Evolutionary conservation across 176 grass and related monocot genomes (phyloP).

Genomic region (Carex littledalei): DNA sequence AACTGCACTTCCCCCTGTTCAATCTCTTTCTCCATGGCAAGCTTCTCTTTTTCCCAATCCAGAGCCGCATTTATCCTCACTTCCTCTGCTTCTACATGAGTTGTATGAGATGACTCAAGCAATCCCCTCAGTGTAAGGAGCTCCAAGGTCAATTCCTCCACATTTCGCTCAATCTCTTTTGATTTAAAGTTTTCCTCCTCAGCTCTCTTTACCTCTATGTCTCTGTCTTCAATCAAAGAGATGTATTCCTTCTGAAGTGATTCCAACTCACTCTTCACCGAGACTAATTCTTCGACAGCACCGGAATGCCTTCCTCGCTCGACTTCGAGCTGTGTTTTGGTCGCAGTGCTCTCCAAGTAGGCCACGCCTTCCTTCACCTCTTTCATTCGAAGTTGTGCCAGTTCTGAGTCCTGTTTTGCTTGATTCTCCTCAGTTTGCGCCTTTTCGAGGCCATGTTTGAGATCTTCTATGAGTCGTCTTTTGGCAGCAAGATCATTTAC

Average conservation of each 20-base stretch:
- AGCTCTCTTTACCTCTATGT: slow-evolving; percentile 39
- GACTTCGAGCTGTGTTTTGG: slow-evolving; percentile 59
- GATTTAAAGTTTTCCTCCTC: slow-evolving; percentile 25
- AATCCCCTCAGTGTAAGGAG: slow-evolving; percentile 42
- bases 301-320: slow-evolving; percentile 31
- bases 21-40: slow-evolving; percentile 52
- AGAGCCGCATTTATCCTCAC: slow-evolving; percentile 40
- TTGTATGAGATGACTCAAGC: slow-evolving; percentile 48
- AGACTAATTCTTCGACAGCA: slow-evolving; percentile 49
- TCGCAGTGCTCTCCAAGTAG: slow-evolving; percentile 37
- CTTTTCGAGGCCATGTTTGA: slow-evolving; percentile 63
- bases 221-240: slow-evolving; percentile 43
- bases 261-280: slow-evolving; percentile 55
- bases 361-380: slow-evolving; percentile 62
- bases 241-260: slow-evolving; percentile 44
- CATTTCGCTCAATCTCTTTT: slow-evolving; percentile 44
- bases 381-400: slow-evolving; percentile 43
- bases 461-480: slow-evolving; percentile 54
- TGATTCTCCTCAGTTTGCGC: slow-evolving; percentile 44
- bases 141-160: slow-evolving; percentile 56
- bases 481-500: slow-evolving; percentile 31
- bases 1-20: slow-evolving; percentile 51
- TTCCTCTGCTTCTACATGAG: slow-evolving; percentile 62
- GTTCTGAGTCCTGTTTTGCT: slow-evolving; percentile 58
- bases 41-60: slow-evolving; percentile 48